Evolutionary conservation across 495 filamentous ascomycete species (phyloP).

Genomic region (Aspergillus ostianus): DNA sequence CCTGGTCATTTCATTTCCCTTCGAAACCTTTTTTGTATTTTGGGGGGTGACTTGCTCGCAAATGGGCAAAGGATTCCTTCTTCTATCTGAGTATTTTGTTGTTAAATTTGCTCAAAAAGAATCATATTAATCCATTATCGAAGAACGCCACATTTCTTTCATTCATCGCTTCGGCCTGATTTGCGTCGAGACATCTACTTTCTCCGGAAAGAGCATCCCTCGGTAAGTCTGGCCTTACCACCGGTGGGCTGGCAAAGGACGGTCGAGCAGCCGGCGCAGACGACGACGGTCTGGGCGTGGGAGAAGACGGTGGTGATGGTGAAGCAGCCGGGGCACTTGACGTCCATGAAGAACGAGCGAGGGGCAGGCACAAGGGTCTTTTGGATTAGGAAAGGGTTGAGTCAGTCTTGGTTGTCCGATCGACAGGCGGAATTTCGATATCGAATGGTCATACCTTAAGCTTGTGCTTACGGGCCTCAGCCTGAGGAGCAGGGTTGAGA

Average conservation of each 20-base stretch:
- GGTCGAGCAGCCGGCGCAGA: constrained; percentile 96
- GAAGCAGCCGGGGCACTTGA: constrained; percentile 99
- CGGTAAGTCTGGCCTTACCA: constrained; percentile 94
- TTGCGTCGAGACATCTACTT: constrained; percentile 70
- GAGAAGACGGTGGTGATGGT: constrained; percentile 99
- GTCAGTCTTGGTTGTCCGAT: constrained; percentile 20
- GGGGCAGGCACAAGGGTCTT: constrained; percentile 92
- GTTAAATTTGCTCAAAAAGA: constrained; percentile 34
- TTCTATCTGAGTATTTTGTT: constrained; percentile 63
- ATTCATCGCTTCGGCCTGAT: constrained; percentile 34
- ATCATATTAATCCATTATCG: constrained; percentile 48
- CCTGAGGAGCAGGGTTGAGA: constrained; percentile 92
- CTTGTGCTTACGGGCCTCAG: constrained; percentile 99
- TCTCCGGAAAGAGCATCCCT: constrained; percentile 98
- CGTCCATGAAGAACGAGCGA: constrained; percentile 99
- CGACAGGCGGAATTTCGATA: neutral
- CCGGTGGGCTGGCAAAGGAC: constrained; percentile 98
- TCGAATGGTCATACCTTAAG: constrained; percentile 74
- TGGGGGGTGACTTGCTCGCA: constrained; percentile 19
- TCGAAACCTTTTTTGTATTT: constrained; percentile 49
- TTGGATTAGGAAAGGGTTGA: constrained; percentile 1
- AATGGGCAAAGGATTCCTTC: constrained; percentile 58
- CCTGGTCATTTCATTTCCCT: constrained; percentile 32
- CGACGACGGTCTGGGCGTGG: constrained; percentile 99
- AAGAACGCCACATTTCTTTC: constrained; percentile 48